Conservation (phyloP, 2,329 filamentous ascomycete species). For the Paraconiothyrium sp. region DNA sequence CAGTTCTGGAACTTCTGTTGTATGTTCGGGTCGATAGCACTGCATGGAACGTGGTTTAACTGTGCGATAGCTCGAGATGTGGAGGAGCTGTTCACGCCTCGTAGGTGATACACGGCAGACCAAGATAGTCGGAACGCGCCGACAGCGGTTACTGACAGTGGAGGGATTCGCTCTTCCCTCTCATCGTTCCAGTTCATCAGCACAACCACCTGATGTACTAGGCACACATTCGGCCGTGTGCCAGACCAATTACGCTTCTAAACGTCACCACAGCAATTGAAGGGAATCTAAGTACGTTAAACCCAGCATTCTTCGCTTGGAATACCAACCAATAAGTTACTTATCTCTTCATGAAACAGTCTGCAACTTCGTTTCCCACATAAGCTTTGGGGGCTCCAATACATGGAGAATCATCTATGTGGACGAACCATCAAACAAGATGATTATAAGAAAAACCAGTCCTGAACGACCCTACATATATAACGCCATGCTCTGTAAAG, state of each 20-base stretch:
- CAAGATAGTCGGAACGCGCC: no score
- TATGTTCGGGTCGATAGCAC: no score
- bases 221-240: no score
- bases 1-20: no score
- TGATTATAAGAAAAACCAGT: not conserved
- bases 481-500: slow-evolving; percentile 18
- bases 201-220: not conserved
- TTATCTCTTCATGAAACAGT: not conserved
- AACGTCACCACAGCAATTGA: not conserved
- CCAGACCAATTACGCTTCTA: no score
- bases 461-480: slow-evolving; percentile 17
- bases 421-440: not conserved
- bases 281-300: not conserved
- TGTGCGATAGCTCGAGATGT: no score
- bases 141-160: no score
- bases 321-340: not conserved
- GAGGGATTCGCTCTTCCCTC: no score
- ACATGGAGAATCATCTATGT: not conserved
- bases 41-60: no score
- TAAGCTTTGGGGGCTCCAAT: not conserved
- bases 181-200: no score
- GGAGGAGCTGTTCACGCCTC: no score
- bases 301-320: not conserved
- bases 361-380: not conserved
- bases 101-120: no score